phyloP scores from a whole-genome alignment of 2,329 filamentous ascomycete genomes.

The Beauveria brongniartii region DNA sequence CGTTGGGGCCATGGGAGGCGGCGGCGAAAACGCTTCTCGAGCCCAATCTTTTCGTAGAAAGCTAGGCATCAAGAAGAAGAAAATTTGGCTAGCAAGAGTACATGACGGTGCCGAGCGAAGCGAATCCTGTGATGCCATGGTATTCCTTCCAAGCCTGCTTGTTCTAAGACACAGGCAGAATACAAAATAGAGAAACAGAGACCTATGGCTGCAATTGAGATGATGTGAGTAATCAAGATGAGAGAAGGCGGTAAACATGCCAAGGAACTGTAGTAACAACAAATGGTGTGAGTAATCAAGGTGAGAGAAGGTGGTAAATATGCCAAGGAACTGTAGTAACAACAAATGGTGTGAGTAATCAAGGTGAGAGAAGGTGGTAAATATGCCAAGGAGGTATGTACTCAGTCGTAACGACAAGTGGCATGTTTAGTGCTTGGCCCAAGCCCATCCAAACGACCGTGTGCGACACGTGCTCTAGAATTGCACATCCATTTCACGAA shows the following conservation, averaged over 20 bases:
- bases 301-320: background rate
- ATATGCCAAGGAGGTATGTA: background rate
- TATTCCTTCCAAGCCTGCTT: background rate
- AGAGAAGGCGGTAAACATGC: background rate
- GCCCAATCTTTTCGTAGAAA: conserved; percentile 39
- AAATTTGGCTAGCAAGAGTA: background rate
- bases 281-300: background rate
- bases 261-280: background rate
- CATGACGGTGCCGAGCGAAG: background rate
- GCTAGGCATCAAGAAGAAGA: conserved; percentile 43
- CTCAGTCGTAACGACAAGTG: background rate
- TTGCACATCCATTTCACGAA: background rate
- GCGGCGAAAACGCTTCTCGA: conserved; percentile 31
- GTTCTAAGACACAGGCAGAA: background rate
- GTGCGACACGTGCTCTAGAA: background rate
- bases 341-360: background rate
- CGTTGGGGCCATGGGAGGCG: conserved; percentile 39
- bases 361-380: background rate
- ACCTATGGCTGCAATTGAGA: background rate
- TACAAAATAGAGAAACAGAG: background rate
- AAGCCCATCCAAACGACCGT: background rate
- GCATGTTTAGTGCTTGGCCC: background rate
- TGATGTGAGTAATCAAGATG: background rate
- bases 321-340: background rate
- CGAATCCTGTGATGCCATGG: background rate